Base-by-base conservation (phyloP, 768 basidiomycete species). In the Multifurca ochricompacta region DNA sequence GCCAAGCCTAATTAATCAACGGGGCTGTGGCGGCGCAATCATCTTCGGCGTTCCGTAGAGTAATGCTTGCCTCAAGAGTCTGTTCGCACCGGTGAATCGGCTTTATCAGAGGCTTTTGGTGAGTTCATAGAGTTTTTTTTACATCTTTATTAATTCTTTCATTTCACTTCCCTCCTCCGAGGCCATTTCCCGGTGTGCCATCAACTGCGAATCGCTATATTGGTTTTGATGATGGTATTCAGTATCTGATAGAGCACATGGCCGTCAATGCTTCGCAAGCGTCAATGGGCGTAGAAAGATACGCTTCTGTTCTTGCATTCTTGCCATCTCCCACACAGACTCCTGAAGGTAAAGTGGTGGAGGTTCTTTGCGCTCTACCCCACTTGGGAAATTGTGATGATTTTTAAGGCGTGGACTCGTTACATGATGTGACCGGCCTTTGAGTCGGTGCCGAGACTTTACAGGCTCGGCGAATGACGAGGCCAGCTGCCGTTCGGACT, bases 321-420 rank as follows among this genome's bases (percentile, higher is more conserved):
- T n/a, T n/a, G n/a, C n/a, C n/a, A 37, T 52, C 31, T 23, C 32
- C 39, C 44, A 39, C 30, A 6, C 7, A n/a, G n/a, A 18, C 37
- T 28, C 10, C 27, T 44, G 28, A 52, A 51, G 36, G 50, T 16
- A 48, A 30, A n/a, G 21, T 36, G 19, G 25, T 9, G 13, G 25
- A 3, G n/a, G 14, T 40, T 51, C 45, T 57, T 52, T 52, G 45
- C 51, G 56, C 45, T 30, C 45, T 18, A n/a, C 34, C 50, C 30
- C 14, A 13, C 44, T 34, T 56, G 35, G 48, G n/a, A 19, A 41
- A 6, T 6, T 21, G 13, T 21, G 31, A 13, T 28, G 18, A 18
- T 42, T 54, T 34, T n/a, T 10, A 19, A 31, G 32, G 36, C 41
- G 25, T 40, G 27, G 18, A 37, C 3, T 21, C 19, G 16, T 25